Evolutionary conservation across 345 rosid species (phyloP).

Genomic region (Tarenaya hassleriana): DNA sequence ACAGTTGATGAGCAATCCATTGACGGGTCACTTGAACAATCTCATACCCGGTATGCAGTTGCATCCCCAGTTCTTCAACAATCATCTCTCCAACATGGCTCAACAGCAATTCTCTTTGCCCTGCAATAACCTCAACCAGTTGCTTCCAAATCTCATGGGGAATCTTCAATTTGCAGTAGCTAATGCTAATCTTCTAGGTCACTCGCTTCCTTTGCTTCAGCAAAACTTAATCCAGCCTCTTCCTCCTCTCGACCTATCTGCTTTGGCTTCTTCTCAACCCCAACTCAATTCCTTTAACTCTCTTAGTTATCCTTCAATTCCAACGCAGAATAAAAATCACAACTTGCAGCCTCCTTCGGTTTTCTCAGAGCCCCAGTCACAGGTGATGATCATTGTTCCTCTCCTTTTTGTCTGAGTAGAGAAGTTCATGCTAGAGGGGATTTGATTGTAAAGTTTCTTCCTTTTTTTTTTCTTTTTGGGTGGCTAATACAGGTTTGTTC

Average conservation of each 20-base stretch:
- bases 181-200: slow-evolving; percentile 26
- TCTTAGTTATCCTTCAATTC: slow-evolving; percentile 19
- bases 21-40: slow-evolving; percentile 37
- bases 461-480: slow-evolving; percentile 10
- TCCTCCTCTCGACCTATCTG: slow-evolving; percentile 21
- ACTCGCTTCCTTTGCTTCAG: slow-evolving; percentile 35
- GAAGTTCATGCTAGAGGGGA: too few species aligned
- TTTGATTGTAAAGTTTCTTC: too few species aligned
- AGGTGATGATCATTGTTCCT: slow-evolving; percentile 12
- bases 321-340: slow-evolving; percentile 23
- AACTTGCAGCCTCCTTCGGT: slow-evolving; percentile 26
- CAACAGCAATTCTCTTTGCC: slow-evolving; percentile 34
- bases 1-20: slow-evolving; percentile 33
- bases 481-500: not conserved
- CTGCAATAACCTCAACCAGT: slow-evolving; percentile 38
- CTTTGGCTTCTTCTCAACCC: slow-evolving; percentile 27
- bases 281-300: slow-evolving; percentile 30
- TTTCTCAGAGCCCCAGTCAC: slow-evolving; percentile 27
- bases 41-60: slow-evolving; percentile 21
- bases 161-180: slow-evolving; percentile 35
- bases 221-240: slow-evolving; percentile 31
- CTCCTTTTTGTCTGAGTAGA: not conserved
- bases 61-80: slow-evolving; percentile 26
- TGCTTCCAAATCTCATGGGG: slow-evolving; percentile 35
- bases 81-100: slow-evolving; percentile 20